Percentiles rank a stretch among this genome's conserved stretches.
These are phyloP conservation scores for Cladosporium cucumerinum DNA, from an alignment of 2,329 filamentous ascomycete genomes.

Conservation along the genomic window DNA sequence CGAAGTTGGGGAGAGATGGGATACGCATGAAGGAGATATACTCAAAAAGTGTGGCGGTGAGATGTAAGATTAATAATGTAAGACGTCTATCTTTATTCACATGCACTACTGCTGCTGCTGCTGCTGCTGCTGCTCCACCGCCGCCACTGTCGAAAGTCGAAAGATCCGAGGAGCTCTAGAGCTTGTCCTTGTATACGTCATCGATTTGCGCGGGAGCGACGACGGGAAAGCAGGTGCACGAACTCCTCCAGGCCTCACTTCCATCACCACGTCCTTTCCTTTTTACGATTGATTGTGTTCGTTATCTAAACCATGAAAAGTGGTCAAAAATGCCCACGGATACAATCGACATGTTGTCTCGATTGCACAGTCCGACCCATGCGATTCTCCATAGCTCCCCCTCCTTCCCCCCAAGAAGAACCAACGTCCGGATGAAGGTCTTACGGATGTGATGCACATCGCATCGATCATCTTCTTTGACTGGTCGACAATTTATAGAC, in stretches of 20 bases:
- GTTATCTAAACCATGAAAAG: background rate
- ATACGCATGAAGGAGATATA: conserved; percentile 44
- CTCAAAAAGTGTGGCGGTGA: background rate
- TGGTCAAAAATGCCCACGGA: background rate
- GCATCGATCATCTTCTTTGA: background rate
- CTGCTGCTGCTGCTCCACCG: too few relatives aligned
- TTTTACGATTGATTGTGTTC: background rate
- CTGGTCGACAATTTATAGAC: background rate
- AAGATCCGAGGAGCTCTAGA: conserved; percentile 1
- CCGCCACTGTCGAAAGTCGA: conserved; percentile 2
- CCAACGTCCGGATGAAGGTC: background rate
- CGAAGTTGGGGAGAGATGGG: conserved; percentile 45
- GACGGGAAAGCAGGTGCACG: background rate
- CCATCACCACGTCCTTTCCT: background rate
- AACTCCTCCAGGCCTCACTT: background rate
- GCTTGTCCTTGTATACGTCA: conserved; percentile 12
- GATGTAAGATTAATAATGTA: background rate
- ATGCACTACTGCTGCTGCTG: background rate
- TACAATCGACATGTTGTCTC: background rate
- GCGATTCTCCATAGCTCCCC: background rate
- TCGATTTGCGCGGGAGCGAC: background rate
- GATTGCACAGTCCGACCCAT: background rate
- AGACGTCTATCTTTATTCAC: background rate
- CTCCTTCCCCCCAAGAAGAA: background rate
- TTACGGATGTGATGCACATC: background rate